Conservation (phyloP, 176 grass and related monocot genomes). For the Oryza glumipatula region DNA sequence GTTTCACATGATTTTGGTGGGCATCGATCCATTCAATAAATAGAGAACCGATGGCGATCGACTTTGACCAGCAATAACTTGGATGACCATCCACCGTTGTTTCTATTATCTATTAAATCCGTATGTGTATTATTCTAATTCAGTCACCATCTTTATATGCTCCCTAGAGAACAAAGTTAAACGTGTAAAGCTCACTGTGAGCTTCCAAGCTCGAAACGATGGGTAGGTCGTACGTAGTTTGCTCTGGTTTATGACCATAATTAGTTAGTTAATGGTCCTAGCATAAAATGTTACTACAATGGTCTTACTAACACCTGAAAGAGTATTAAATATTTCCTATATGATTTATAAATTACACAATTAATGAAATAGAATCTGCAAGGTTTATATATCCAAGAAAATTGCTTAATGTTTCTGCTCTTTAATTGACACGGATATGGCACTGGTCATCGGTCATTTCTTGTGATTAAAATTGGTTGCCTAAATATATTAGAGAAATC, state of each 20-base stretch:
- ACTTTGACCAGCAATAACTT: conserved; percentile 63
- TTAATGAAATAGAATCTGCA: neutral
- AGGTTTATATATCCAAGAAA: neutral
- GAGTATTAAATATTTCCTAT: neutral
- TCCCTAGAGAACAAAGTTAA: conserved; percentile 3
- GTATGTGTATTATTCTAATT: conserved; percentile 12
- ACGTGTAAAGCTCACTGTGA: neutral
- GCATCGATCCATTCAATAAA: conserved; percentile 39
- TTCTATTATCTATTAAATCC: neutral
- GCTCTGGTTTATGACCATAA: neutral
- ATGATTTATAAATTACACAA: neutral
- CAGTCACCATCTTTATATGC: conserved; percentile 23
- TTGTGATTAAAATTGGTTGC: neutral
- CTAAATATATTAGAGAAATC: neutral
- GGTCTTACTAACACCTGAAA: neutral
- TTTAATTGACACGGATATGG: neutral
- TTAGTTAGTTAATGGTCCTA: neutral
- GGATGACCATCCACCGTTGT: conserved; percentile 5
- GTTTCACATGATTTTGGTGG: conserved; percentile 55
- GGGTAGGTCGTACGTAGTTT: neutral
- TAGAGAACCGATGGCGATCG: conserved; percentile 47
- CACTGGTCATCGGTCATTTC: neutral
- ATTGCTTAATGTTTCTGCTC: neutral
- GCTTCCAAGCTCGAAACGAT: neutral
- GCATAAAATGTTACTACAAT: neutral